Percentiles rank a stretch among this genome's conserved stretches.
phyloP scores from a whole-genome alignment of 176 grass and related monocot genomes.

The Cenchrus fungigraminus region DNA sequence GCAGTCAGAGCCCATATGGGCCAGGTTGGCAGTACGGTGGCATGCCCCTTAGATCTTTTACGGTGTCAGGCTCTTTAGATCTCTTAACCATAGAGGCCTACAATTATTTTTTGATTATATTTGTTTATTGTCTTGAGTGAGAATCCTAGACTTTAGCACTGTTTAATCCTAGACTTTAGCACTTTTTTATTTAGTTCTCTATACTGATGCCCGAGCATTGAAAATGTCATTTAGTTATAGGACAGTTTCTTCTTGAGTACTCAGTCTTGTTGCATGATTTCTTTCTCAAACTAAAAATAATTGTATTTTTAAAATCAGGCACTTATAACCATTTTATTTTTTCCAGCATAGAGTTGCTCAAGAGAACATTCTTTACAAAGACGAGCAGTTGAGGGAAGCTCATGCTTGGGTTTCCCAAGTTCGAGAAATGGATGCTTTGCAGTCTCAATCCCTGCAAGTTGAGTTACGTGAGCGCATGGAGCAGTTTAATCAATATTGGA shows the following conservation, averaged over 20 bases:
- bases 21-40: too few species aligned
- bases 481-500: conserved; percentile 95
- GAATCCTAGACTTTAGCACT: not conserved
- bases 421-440: conserved; percentile 95
- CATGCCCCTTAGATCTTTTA: too few species aligned
- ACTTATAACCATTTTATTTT: conserved; percentile 35
- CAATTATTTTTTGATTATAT: too few species aligned
- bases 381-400: conserved; percentile 95
- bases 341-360: conserved; percentile 92
- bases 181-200: conserved; percentile 21
- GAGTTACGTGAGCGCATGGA: conserved; percentile 89
- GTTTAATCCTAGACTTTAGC: not conserved
- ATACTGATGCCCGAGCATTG: conserved; percentile 14
- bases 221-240: conserved; percentile 12
- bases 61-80: too few species aligned
- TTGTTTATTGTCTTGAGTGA: not conserved
- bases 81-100: too few species aligned
- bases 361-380: conserved; percentile 93
- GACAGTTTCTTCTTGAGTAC: conserved; percentile 20
- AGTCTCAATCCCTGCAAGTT: conserved; percentile 82
- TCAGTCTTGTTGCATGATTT: conserved; percentile 1
- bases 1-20: too few species aligned
- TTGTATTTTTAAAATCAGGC: not conserved
- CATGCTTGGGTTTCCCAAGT: conserved; percentile 89
- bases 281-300: not conserved